Evolutionary conservation across 2,329 filamentous ascomycete genomes (phyloP).

Genomic region (Fusarium hainanense): DNA sequence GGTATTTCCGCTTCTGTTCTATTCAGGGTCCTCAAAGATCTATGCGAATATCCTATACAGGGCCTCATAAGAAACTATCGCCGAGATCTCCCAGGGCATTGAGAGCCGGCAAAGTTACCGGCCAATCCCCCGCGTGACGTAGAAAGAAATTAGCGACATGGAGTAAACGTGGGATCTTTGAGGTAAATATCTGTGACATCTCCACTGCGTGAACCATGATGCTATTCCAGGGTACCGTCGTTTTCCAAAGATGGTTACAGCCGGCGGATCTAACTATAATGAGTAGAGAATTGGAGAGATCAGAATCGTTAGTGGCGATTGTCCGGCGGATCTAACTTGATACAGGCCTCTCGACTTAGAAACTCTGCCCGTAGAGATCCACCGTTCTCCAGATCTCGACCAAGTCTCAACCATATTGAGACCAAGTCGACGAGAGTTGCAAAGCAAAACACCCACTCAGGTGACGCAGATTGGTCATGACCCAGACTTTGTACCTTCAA

Average conservation of each 20-base stretch:
- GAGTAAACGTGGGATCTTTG: slow-evolving; percentile 33
- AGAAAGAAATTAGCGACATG: slow-evolving; percentile 31
- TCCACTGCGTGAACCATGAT: slow-evolving; percentile 37
- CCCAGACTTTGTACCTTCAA: slow-evolving; percentile 10
- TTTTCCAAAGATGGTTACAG: background rate
- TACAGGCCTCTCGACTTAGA: slow-evolving; percentile 29
- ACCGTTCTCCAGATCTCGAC: slow-evolving; percentile 39
- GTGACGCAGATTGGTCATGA: slow-evolving; percentile 41
- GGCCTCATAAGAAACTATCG: slow-evolving; percentile 26
- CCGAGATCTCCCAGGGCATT: slow-evolving; percentile 7
- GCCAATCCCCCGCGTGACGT: slow-evolving; percentile 41
- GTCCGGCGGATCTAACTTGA: slow-evolving; percentile 42
- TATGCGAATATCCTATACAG: slow-evolving; percentile 8
- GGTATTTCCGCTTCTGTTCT: background rate
- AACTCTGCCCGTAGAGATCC: slow-evolving; percentile 38
- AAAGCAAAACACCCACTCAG: slow-evolving; percentile 33
- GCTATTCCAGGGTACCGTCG: slow-evolving; percentile 24
- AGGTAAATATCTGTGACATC: slow-evolving; percentile 20
- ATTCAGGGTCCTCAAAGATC: background rate
- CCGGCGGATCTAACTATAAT: slow-evolving; percentile 40
- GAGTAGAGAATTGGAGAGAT: background rate
- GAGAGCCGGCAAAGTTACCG: slow-evolving; percentile 13
- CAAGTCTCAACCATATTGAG: slow-evolving; percentile 28
- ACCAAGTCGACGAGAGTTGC: slow-evolving; percentile 35
- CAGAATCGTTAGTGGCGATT: background rate